phyloP scores from a whole-genome alignment of 2,329 filamentous ascomycete species.

The Alternaria consortialis region DNA sequence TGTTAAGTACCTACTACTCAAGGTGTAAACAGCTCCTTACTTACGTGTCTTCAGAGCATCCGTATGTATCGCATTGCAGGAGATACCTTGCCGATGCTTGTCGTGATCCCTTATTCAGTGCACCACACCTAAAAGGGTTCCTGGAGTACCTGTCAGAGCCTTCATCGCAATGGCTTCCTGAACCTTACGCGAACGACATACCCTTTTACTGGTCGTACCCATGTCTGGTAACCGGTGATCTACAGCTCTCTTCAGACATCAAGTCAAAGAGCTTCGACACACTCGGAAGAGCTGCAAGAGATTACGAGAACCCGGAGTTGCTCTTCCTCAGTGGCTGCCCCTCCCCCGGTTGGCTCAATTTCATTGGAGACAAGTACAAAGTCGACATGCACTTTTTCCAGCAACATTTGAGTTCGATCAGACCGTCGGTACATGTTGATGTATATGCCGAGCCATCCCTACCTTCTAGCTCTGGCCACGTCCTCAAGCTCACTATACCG shows the following conservation, averaged over 20 bases:
- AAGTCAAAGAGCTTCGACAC: background rate
- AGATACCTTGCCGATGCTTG: background rate
- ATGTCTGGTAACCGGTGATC: background rate
- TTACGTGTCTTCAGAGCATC: background rate
- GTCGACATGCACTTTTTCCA: too few species aligned
- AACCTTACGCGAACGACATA: background rate
- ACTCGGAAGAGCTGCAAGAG: background rate
- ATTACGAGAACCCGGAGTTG: background rate
- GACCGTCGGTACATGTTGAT: too few species aligned
- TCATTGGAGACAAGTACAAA: too few species aligned
- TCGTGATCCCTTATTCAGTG: background rate
- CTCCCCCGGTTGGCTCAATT: conserved; percentile 18
- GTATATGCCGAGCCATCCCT: too few species aligned
- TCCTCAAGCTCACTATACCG: too few species aligned
- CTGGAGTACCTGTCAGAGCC: background rate
- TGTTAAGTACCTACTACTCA: background rate
- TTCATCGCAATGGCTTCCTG: background rate
- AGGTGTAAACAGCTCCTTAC: background rate
- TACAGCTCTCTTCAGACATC: background rate
- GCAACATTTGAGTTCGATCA: too few species aligned
- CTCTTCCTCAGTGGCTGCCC: background rate
- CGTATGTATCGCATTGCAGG: background rate
- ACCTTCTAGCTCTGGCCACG: too few species aligned
- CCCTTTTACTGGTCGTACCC: background rate
- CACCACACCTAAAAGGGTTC: background rate